Conservation (phyloP, 2,329 filamentous ascomycete genomes). For the Alternaria consortialis region DNA sequence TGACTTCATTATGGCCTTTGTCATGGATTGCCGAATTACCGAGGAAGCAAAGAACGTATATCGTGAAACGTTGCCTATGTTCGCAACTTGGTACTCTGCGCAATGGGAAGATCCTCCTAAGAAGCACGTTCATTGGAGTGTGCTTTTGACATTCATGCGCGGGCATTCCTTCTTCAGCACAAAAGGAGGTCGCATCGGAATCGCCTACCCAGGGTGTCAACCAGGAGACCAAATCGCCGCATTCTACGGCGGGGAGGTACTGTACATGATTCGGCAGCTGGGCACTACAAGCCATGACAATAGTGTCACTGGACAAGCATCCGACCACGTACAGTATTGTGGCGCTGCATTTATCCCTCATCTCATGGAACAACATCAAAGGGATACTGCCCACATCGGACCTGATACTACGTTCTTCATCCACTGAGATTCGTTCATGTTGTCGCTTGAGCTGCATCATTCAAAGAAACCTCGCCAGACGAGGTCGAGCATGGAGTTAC, state of each 20-base stretch:
- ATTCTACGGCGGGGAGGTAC: neutral
- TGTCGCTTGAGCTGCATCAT: too few relatives aligned
- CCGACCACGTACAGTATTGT: neutral
- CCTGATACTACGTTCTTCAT: neutral
- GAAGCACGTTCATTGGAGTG: neutral
- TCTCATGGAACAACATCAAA: neutral
- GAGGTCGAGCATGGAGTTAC: too few relatives aligned
- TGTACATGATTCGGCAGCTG: neutral
- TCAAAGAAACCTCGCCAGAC: too few relatives aligned
- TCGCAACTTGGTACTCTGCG: neutral
- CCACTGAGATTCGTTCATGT: neutral
- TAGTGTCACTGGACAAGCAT: too few relatives aligned
- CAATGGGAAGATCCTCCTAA: too few relatives aligned
- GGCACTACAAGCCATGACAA: rapidly evolving
- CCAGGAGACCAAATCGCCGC: neutral
- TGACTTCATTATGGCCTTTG: neutral
- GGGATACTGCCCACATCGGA: neutral
- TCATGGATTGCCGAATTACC: rapidly evolving
- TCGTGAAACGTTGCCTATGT: rapidly evolving
- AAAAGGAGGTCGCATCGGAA: neutral
- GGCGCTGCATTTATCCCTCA: neutral
- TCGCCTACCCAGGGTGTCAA: neutral
- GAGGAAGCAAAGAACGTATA: neutral
- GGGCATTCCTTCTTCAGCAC: neutral
- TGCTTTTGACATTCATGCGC: rapidly evolving